Evolutionary conservation across 148 eudicot species (phyloP), one percentile per base, ranked within the genome.

Genomic region (Chenopodium quinoa): DNA sequence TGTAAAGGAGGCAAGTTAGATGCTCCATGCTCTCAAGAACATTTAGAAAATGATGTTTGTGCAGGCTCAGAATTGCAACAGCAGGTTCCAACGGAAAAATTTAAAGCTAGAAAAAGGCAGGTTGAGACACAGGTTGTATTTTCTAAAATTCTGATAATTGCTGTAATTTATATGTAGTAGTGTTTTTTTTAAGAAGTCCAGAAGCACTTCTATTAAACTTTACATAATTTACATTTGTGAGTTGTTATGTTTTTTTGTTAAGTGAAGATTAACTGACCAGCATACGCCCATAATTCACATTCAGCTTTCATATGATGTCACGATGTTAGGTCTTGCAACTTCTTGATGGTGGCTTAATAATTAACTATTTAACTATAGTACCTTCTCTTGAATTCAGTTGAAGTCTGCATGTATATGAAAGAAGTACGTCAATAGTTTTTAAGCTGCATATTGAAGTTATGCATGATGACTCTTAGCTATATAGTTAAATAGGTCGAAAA

Each of bases 51-150:
- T 68, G 88, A 86, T 80, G 78, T 64, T 46, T 27, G 46, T 65
- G 82, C 86, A 62, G 86, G 87, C 58, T 79, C 90, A 60, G 91
- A 84, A 79, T 79, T 82, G 60, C 90, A 86, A 71, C 86, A 91
- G 76, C 79, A 40, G 81, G 83, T 79, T 84, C 92, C 86, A 79
- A 86, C 92, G 64, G 94, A 90, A 85, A 75, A 83, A 22, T 72
- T 86, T 67, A 74, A 84, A 50, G 90, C 90, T 52, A 88, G 94
- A 68, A 94, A 94, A 84, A 88, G 91, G 84, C 88, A 90, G 80
- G 89, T 91, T 54, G 90, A 89, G 78, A 87, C 89, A 70, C 97
- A 94, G 95, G 98, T 94, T 79, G 89, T 83, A 48, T 23, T 73
- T 60, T 78, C 60, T 17, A 20, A 73, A 75, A 7, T 67, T 73